phyloP scores from a whole-genome alignment of 2,329 filamentous ascomycete species.

The Fusarium sp. region DNA sequence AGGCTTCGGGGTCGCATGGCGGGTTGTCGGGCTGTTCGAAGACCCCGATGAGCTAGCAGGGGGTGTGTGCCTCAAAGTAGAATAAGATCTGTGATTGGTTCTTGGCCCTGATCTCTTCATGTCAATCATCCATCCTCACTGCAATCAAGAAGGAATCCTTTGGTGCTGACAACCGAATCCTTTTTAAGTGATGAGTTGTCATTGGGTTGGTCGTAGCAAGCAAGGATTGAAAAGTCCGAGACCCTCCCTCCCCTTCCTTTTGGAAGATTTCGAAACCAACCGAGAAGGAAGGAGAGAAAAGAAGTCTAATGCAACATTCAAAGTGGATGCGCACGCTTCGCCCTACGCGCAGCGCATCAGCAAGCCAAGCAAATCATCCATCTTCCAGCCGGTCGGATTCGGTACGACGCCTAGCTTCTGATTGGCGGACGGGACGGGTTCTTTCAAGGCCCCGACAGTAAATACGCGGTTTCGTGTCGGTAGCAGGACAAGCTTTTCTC shows the following conservation, averaged over 20 bases:
- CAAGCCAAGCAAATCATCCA: background rate
- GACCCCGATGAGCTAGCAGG: constrained; percentile 42
- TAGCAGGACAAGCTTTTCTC: constrained; percentile 5
- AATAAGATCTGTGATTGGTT: background rate
- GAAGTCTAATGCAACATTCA: background rate
- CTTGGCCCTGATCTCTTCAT: background rate
- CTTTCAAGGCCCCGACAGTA: constrained; percentile 9
- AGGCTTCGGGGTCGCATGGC: constrained; percentile 14
- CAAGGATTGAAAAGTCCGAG: background rate
- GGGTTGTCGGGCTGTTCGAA: constrained; percentile 47
- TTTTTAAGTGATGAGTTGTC: background rate
- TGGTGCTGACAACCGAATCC: constrained; percentile 18
- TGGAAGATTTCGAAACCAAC: background rate
- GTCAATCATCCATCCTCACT: background rate
- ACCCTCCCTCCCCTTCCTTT: background rate
- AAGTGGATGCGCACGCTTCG: background rate
- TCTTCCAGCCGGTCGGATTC: constrained; percentile 23
- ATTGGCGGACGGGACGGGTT: constrained; percentile 30
- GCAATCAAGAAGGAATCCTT: background rate
- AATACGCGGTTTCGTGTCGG: constrained; percentile 26
- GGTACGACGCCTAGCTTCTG: background rate
- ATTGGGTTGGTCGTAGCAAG: background rate
- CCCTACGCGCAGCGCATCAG: background rate
- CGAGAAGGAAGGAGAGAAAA: constrained; percentile 1
- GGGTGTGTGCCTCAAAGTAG: constrained; percentile 7